Base-by-base conservation (phyloP, 1,284 basidiomycete species). In the Golubevia pallescens region DNA sequence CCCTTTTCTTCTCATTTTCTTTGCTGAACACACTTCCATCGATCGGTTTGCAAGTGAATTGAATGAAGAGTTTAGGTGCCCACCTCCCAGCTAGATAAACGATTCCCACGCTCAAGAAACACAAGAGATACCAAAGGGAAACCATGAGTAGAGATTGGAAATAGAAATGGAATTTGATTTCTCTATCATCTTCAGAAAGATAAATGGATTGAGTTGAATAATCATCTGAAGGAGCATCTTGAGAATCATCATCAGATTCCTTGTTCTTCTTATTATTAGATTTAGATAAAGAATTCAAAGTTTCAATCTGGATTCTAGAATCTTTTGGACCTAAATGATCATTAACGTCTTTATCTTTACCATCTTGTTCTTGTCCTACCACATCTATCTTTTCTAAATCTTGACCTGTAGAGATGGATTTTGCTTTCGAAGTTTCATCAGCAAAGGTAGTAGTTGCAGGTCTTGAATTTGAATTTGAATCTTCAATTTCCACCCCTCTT, bases 91-190 rank as follows among this genome's bases (percentile, higher is more conserved):
- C 55, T 55, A 75, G 62, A 53, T 62, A 75, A 42, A 65, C 59
- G 38, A 75, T 63, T 8, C 73, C 73, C n/a, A 65, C 73, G n/a
- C 65, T 70, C 51, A 69, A 4, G 62, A 74, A 61, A 68, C 69
- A 71, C 23, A 68, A 59, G 14, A 54, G 1, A 20, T 71, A 75
- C 74, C 74, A 75, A 10, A 74, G 54, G 3, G 65, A 3, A 55
- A 70, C 60, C 23, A 66, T 56, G 13, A 32, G 14, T 32, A 67
- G 32, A 42, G 57, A 42, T 14, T 66, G 61, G 58, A 66, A 65
- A 38, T 69, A 71, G 67, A 75, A 73, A 59, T 61, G 53, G 24
- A 75, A 70, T 13, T 69, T 58, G 1, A 75, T 66, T 60, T 73
- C 67, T 6, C 73, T 68, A 28, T 75, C 73, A 42, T 75, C 71